Evolutionary conservation across 176 grass and related monocot genomes (phyloP), one percentile per base, ranked within the genome.

Genomic region (Phoenix roebelenii): DNA sequence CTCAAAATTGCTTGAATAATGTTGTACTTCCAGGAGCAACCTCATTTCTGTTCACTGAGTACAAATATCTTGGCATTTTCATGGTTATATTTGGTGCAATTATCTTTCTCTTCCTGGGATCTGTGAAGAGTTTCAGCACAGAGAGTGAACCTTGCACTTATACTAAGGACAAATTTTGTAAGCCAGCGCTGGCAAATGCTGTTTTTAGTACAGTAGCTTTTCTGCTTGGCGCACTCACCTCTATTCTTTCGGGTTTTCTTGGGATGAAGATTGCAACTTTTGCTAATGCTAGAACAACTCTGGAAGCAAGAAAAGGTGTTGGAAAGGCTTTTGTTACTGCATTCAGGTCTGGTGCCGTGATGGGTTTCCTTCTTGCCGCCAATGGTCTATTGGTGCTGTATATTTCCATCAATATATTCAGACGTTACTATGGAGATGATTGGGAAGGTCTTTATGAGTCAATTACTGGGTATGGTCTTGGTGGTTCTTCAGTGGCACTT

Each of bases 351-450:
- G 83, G 83, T 50, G 73, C 88, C 14, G 83, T 85, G 25, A 92
- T 92, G 80, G 83, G 88, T 0, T 87, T 92, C 69, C 67, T 87
- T 5, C 83, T 87, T 1, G 76, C 88, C 0, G 83, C 88, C 20
- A 87, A 68, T 69, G 83, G 65, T 25, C 84, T 92, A 17, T 72
- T 92, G 7, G 83, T 92, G 15, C 73, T 92, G 15, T 92, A 78
- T 61, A 65, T 77, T 48, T 57, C 79, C 7, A 74, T 92, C 39
- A 81, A 75, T 66, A 66, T 84, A 48, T 92, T 92, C 55, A 70
- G 75, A 7, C 14, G 83, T 5, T 92, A 86, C 63, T 92, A 80
- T 49, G 59, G 62, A 66, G 83, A 92, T 55, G 88, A 92, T 79
- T 92, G 76, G 79, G 83, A 55, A 23, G 76, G 83, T 0, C 63